Evolutionary conservation across 352 stramenopile species (phyloP), one percentile per base, ranked within the genome.

Genomic region (Hyaloperonospora arabidopsidis): DNA sequence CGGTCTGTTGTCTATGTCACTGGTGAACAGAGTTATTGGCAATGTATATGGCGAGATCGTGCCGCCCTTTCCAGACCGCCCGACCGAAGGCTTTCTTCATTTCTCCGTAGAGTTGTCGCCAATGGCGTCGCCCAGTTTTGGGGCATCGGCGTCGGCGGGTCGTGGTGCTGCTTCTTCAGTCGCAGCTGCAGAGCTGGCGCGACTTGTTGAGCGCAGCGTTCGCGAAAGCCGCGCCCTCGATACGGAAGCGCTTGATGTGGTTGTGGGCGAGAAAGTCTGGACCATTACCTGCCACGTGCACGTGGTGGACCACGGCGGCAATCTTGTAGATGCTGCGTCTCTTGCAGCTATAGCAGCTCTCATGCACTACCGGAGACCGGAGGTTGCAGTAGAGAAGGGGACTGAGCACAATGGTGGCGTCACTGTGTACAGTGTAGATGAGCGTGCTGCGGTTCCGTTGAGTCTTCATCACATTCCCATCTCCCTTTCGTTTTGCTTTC

Each of bases 401-500:
- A 51, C 49, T 17, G 48, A 21, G 13, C 45, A 43, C 15, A 62
- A 43, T 25, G 56, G 52, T 52, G 49, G 46, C 17, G 54, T 86
- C 19, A 86, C 77, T 7, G 75, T 96, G 21, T 86, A 96, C 73
- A 84, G 65, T 67, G 72, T 89, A 45, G 82, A 89, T 49, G 87
- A 97, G 49, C 83, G 97, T 54, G 84, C 87, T 29, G 90, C 95
- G 49, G 79, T 96, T 32, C 89, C 93, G 18, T 68, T 98, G 25
- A 96, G 89, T 59, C 72, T 98, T 52, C 93, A 98, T 75, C 95
- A 98, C 74, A 91, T 95, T 32, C 95, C 95, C n/a, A 79, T 98
- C 39, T 96, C 87, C 19, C 85, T 97, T 47, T 97, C 89, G n/a
- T 98, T 97, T 51, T 84, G 79, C 67, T 88, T 91, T 34, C 50